Percentiles rank a stretch among this genome's conserved stretches.
Evolutionary conservation across 176 grass and related monocot genomes (phyloP).

Genomic region (Ampelocalamus luodianensis): DNA sequence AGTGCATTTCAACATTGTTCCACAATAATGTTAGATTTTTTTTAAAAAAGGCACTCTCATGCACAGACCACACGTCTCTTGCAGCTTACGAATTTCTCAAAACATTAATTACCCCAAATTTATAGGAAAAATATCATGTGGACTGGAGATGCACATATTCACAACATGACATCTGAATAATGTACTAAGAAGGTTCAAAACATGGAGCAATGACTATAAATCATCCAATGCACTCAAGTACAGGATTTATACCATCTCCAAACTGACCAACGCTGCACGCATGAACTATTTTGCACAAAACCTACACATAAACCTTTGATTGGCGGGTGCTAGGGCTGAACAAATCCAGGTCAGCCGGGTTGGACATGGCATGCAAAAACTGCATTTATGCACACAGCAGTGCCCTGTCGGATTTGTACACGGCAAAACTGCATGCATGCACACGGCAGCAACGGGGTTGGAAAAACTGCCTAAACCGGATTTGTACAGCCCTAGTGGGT

Average conservation of each 20-base stretch:
- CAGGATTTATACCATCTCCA: background rate
- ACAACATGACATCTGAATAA: background rate
- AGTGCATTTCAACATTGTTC: slow-evolving; percentile 5
- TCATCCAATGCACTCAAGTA: background rate
- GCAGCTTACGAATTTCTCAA: background rate
- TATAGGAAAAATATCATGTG: background rate
- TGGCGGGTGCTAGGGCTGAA: background rate
- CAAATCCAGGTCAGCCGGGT: too few relatives aligned
- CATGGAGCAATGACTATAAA: background rate
- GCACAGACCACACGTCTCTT: background rate
- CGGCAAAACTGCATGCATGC: too few relatives aligned
- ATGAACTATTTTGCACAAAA: slow-evolving; percentile 13
- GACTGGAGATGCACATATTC: background rate
- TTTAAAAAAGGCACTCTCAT: background rate
- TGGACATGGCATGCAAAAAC: too few relatives aligned
- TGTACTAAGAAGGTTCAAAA: background rate
- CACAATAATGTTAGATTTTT: slow-evolving; percentile 14
- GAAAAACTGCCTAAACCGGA: too few relatives aligned
- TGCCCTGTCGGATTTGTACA: too few relatives aligned
- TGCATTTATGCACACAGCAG: too few relatives aligned
- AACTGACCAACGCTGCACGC: background rate
- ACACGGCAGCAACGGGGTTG: too few relatives aligned
- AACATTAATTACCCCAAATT: background rate
- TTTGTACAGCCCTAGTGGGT: too few relatives aligned
- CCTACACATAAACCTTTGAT: background rate